Percentiles rank a stretch among this genome's conserved stretches.
Conservation (phyloP, 2,329 filamentous ascomycete genomes). For the Cordyceps cateniannulata region DNA sequence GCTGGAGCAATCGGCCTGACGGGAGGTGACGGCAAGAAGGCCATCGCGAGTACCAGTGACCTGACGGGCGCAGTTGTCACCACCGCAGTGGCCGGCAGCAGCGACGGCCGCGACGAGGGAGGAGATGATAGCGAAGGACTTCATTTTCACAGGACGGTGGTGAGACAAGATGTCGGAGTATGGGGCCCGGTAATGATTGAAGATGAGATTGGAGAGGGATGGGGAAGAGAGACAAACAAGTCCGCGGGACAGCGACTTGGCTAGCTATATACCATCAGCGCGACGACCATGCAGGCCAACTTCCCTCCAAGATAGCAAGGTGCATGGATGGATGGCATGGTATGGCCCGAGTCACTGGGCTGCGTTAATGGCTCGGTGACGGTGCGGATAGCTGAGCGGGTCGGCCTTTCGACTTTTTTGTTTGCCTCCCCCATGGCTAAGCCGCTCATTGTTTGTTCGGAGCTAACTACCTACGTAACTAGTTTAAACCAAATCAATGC, state of each 20-base stretch:
- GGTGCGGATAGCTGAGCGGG: constrained; percentile 10
- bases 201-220: constrained; percentile 11
- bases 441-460: background rate
- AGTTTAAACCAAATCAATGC: background rate
- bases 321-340: background rate
- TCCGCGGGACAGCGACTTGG: constrained; percentile 2
- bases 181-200: background rate
- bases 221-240: background rate
- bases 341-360: constrained; percentile 5
- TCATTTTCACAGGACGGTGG: constrained; percentile 27
- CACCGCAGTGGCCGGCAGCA: constrained; percentile 30
- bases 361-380: constrained; percentile 1
- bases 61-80: constrained; percentile 42
- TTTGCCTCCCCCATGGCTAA: background rate
- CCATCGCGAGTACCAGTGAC: constrained; percentile 36
- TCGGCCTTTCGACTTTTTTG: background rate
- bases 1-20: constrained; percentile 34
- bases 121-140: constrained; percentile 30
- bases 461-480: no score
- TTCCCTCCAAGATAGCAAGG: background rate
- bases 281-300: constrained; percentile 3
- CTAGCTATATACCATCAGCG: constrained; percentile 10
- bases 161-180: constrained; percentile 6
- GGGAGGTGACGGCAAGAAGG: constrained; percentile 27
- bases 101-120: constrained; percentile 29